Evolutionary conservation across 2,329 filamentous ascomycete genomes (phyloP), one percentile per base, ranked within the genome.

Genomic region (Pleomassaria siparia): DNA sequence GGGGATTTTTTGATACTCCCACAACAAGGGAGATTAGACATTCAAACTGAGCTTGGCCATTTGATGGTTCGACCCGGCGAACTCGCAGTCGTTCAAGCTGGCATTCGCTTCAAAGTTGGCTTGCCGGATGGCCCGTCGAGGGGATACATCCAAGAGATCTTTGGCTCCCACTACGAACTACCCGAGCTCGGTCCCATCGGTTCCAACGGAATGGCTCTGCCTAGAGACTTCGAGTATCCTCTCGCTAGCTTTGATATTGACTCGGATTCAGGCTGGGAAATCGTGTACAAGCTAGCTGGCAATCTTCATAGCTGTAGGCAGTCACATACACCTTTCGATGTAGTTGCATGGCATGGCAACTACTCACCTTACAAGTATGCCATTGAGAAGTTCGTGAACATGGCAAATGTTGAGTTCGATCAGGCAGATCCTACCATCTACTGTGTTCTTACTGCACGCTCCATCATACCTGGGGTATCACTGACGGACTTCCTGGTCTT

Each of bases 391-490:
- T 44, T 44, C 46, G 64, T 71, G 45, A 72, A 72, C 20, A 59
- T 74, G 26, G 70, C 69, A 18, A 72, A 64, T 13, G 66, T 71
- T n/a, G 66, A 66, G 2, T 66, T 67, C 22, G 71, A 74, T 24
- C 69, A 74, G 35, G 69, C 67, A 20, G 72, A 74, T 45, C 72
- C 72, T 1, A 72, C 70, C 8, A 66, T 73, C 28, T 73, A 72
- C 61, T 67, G 64, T 30, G 67, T 74, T 1, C 62, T 74, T 10
- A 74, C 70, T 2, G 72, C 72, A 20, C 70, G 69, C 22, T 72
- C 72, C 1, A 43, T 52, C 9, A 61, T 69, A 33, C 54, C 62
- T 12, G 65, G 59, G 0, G 62, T 65, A 4, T 43, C 55, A 2
- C 55, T 73, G 11, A 62, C 70, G 2, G 71, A 74, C 39, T 63